Conservation (phyloP, 345 rosid genomes). For the Euphorbia pulcherrima region DNA sequence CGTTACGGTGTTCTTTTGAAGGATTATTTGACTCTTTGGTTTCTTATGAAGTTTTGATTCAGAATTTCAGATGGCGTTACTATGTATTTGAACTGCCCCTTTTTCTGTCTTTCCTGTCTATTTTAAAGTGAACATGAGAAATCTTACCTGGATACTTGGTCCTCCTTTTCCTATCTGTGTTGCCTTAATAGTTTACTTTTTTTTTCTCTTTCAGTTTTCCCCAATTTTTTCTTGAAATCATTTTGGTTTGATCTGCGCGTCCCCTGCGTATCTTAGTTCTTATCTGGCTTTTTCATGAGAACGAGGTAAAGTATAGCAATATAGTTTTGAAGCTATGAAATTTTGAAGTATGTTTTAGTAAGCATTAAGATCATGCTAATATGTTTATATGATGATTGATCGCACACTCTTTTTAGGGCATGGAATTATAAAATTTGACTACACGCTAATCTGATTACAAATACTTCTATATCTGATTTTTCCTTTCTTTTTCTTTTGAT, state of each 20-base stretch:
- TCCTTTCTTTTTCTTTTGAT: too few species aligned
- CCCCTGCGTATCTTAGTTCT: background rate
- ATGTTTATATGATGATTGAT: conserved; percentile 10
- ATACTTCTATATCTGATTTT: background rate
- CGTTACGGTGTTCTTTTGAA: background rate
- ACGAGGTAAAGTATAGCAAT: background rate
- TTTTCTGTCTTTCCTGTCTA: background rate
- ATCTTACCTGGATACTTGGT: background rate
- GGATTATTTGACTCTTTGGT: background rate
- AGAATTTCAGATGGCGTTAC: background rate
- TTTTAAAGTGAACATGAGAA: background rate
- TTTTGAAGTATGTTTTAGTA: background rate
- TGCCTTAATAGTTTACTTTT: background rate
- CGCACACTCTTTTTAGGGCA: conserved; percentile 5
- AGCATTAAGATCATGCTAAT: conserved; percentile 6
- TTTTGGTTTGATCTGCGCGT: background rate
- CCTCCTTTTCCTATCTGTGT: background rate
- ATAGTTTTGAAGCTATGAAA: background rate
- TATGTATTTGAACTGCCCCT: background rate
- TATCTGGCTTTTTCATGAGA: background rate
- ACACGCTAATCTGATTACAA: background rate
- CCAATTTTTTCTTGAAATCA: background rate
- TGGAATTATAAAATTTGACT: background rate
- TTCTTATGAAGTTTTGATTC: background rate
- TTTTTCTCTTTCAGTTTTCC: background rate